These are phyloP conservation scores for Ballota nigra DNA, from an alignment of 257 asterid species.

Conservation along the genomic window DNA sequence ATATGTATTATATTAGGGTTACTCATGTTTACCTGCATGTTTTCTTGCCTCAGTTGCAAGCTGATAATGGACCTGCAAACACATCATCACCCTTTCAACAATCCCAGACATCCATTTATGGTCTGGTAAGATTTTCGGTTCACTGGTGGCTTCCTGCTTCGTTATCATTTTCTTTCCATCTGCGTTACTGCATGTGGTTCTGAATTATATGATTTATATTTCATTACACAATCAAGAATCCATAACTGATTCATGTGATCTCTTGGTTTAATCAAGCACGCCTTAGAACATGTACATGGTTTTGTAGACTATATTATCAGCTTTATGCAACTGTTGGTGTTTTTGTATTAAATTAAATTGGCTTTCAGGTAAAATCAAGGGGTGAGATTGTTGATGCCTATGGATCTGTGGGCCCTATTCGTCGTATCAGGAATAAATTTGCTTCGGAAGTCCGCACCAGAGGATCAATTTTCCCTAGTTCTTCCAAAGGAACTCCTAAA, in stretches of 20 bases:
- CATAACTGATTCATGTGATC: conserved; percentile 6
- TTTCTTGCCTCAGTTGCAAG: conserved; percentile 46
- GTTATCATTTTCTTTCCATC: background rate
- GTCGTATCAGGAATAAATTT: conserved; percentile 60
- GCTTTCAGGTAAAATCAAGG: conserved; percentile 54
- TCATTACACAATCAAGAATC: background rate
- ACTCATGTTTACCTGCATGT: conserved; percentile 23
- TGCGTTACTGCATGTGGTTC: background rate
- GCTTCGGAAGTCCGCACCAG: conserved; percentile 69
- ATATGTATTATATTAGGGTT: conserved; percentile 12
- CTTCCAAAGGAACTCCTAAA: conserved; percentile 45
- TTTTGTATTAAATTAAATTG: background rate
- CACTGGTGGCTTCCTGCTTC: background rate
- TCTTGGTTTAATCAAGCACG: background rate
- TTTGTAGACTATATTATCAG: background rate
- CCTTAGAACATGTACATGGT: background rate
- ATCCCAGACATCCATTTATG: conserved; percentile 46
- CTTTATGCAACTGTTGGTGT: background rate
- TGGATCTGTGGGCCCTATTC: conserved; percentile 86
- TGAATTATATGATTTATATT: conserved; percentile 3
- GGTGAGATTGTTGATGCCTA: conserved; percentile 45
- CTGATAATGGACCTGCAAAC: conserved; percentile 43
- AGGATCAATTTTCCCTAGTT: conserved; percentile 53
- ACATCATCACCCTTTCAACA: conserved; percentile 51
- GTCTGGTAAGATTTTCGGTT: conserved; percentile 42